Evolutionary conservation across 2,329 filamentous ascomycete species (phyloP), one percentile per base, ranked within the genome.

Genomic region (Fusarium compactum): DNA sequence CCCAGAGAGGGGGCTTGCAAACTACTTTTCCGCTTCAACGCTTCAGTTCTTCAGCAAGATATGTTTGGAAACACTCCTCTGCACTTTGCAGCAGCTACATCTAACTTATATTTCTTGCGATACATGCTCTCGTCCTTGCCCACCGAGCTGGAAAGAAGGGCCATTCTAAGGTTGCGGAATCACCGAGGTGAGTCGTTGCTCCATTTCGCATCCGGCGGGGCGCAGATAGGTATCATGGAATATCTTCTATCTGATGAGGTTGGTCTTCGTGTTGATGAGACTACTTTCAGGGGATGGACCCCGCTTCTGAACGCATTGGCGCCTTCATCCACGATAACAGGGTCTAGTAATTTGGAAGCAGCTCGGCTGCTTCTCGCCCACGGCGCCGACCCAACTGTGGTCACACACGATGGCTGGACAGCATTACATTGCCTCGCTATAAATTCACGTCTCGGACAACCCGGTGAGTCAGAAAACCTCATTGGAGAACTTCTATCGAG

Each of bases 331-430:
- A 11, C 25, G n/a, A 47, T 15, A 1, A 1, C 16, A 16, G 6
- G 44, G 44, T 29, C n/a, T 16, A 8, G 4, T 30, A 18, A 48
- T n/a, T 20, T 22, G 10, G 16, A 48, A 4, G 29, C 27, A 18
- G 27, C 27, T 22, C 46, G 29, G 14, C 14, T 48, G 27, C 46
- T 48, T 48, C 27, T 48, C 18, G 12, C 3, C 9, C 27, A 14
- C 14, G 46, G 46, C 2, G 46, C 46, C 15, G 9, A 48, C 20
- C n/a, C 46, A 20, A 27, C 27, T 30, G 27, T 30, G 27, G n/a
- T 18, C 27, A 48, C 46, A 5, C 46, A 48, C n/a, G 46, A 48
- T 32, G 46, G 46, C 27, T 48, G 46, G 46, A 48, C 46, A 11
- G n/a, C 46, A 22, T 48, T 48, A 10, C 46, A 48, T 48, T 48